Percentiles rank a stretch among this genome's conserved stretches.
Conservation (phyloP, 305 asterid species). For the Fraxinus albicans region DNA sequence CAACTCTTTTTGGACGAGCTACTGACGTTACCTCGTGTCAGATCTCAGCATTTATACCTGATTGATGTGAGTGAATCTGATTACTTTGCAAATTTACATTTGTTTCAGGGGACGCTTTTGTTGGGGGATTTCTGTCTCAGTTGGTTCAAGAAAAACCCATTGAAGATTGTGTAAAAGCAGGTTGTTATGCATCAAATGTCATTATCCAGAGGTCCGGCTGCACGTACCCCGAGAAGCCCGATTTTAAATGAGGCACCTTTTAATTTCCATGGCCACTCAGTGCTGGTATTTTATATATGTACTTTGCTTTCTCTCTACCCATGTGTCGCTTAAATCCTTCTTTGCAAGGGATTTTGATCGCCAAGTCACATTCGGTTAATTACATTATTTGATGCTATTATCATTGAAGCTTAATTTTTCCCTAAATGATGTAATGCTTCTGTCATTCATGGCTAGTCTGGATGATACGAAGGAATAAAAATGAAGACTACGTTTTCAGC, state of each 20-base stretch:
- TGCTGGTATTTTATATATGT: no score
- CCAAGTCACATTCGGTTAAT: background rate
- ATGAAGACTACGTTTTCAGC: background rate
- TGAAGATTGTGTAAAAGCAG: slow-evolving; percentile 74
- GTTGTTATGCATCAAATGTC: slow-evolving; percentile 82
- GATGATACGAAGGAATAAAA: background rate
- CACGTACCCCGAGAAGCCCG: slow-evolving; percentile 85
- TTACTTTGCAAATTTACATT: background rate
- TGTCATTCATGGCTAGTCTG: background rate
- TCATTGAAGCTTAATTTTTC: background rate
- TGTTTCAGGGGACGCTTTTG: slow-evolving; percentile 79
- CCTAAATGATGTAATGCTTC: background rate
- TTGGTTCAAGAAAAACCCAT: slow-evolving; percentile 66
- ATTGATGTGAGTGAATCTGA: background rate
- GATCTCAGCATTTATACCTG: no score
- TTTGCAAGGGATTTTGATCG: slow-evolving; percentile 22
- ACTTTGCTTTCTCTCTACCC: background rate
- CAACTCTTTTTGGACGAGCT: no score
- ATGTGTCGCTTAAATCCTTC: slow-evolving; percentile 10
- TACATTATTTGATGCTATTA: background rate
- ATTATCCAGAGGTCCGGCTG: slow-evolving; percentile 92
- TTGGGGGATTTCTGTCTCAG: slow-evolving; percentile 85
- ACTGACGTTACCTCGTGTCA: no score
- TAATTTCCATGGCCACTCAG: background rate
- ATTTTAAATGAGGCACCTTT: slow-evolving; percentile 46